A percentile compares a stretch with the other conserved stretches of the same genome.
Conservation (phyloP, 805 yeast species). For the Saccharomycopsis oosterbeekiorum region DNA sequence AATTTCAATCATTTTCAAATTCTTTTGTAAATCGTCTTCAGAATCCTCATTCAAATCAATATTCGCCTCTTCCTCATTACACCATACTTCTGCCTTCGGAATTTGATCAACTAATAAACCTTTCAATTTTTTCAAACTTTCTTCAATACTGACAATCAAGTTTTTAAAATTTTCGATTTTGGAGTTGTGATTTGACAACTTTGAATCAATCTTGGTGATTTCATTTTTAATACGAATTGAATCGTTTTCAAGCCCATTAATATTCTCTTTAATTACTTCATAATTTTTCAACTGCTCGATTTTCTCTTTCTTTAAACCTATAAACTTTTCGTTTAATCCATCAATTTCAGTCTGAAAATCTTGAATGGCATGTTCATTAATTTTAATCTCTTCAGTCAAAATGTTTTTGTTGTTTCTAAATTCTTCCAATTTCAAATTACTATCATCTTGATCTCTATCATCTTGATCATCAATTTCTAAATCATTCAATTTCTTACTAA, state of each 20-base stretch:
- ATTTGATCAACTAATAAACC: constrained; percentile 6
- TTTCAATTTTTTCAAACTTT: constrained; percentile 4
- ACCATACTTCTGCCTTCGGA: constrained; percentile 26
- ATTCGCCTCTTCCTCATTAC: constrained; percentile 33
- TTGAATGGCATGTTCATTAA: constrained; percentile 10
- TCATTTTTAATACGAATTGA: constrained; percentile 9
- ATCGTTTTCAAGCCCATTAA: constrained; percentile 19
- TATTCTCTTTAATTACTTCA: constrained; percentile 19
- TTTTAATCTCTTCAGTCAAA: constrained; percentile 18
- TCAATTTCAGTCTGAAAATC: constrained; percentile 5
- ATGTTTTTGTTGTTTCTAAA: constrained; percentile 12
- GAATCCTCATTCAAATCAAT: constrained; percentile 31
- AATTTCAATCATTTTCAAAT: constrained; percentile 31
- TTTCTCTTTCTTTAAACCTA: constrained; percentile 18
- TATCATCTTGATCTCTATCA: constrained; percentile 15
- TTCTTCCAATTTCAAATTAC: constrained; percentile 19
- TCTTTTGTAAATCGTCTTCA: constrained; percentile 31
- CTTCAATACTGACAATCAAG: constrained; percentile 8
- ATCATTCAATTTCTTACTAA: constrained; percentile 1
- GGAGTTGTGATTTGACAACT: background rate
- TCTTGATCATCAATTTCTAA: background rate
- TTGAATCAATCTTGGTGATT: constrained; percentile 10
- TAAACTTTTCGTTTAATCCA: background rate
- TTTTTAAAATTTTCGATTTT: background rate
- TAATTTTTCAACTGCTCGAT: constrained; percentile 2